These are phyloP conservation scores for Phyllachora maydis DNA, from an alignment of 2,329 filamentous ascomycete genomes.

Conservation along the genomic window DNA sequence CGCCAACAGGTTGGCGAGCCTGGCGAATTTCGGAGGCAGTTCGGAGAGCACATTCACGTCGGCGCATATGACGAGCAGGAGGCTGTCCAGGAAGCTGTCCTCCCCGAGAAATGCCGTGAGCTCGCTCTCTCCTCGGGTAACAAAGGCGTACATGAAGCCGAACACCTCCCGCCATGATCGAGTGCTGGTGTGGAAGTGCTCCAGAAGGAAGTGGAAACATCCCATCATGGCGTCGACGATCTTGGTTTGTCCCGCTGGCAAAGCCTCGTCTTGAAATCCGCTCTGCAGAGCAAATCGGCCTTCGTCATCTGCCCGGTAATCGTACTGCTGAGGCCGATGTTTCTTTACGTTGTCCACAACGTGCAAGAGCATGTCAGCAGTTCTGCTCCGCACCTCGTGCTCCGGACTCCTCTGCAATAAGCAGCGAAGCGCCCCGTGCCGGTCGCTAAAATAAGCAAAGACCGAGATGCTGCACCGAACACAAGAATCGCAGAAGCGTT, in stretches of 20 bases:
- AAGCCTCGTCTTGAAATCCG: no score
- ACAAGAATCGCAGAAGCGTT: constrained; percentile 25
- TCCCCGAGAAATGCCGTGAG: constrained; percentile 36
- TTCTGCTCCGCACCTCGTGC: constrained; percentile 27
- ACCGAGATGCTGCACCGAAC: constrained; percentile 34
- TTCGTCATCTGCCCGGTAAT: constrained; percentile 11
- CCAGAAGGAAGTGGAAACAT: constrained; percentile 36
- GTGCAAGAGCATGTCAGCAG: constrained; percentile 26
- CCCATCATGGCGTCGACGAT: constrained; percentile 18
- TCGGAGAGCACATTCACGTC: constrained; percentile 30
- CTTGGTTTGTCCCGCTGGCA: no score
- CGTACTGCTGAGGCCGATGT: constrained; percentile 24
- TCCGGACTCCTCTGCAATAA: constrained; percentile 43
- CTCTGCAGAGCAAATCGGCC: no score
- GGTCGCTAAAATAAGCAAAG: constrained; percentile 36
- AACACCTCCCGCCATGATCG: constrained; percentile 65
- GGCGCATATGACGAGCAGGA: constrained; percentile 38
- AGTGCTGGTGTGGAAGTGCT: constrained; percentile 35
- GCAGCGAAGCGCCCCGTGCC: constrained; percentile 37
- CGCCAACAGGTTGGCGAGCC: constrained; percentile 28
- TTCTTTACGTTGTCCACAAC: constrained; percentile 31
- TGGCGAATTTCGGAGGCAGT: constrained; percentile 30
- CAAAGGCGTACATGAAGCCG: constrained; percentile 45
- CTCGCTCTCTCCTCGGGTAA: constrained; percentile 37
- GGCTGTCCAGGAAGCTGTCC: constrained; percentile 33